These are phyloP conservation scores for Prunus armeniaca DNA, from an alignment of 306 rosid genomes.

Conservation along the genomic window DNA sequence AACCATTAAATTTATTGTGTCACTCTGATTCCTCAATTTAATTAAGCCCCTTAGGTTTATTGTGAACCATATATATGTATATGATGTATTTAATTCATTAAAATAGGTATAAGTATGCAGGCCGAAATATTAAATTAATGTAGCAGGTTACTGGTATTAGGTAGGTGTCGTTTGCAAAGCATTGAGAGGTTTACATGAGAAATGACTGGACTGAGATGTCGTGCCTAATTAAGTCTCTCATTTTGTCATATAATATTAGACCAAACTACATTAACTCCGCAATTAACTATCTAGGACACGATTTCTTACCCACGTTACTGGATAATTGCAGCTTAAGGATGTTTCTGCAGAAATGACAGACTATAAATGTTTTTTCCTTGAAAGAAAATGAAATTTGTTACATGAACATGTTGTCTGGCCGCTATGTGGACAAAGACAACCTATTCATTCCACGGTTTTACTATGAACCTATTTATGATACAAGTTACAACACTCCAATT, in stretches of 20 bases:
- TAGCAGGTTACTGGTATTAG: background rate
- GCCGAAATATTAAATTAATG: conserved; percentile 6
- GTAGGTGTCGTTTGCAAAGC: background rate
- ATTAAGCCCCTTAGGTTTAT: no score
- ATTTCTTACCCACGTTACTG: background rate
- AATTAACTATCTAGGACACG: background rate
- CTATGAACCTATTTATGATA: background rate
- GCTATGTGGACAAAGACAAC: background rate
- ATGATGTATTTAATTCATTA: background rate
- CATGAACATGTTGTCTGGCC: background rate
- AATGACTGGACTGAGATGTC: conserved; percentile 1
- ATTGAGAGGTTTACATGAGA: conserved; percentile 1
- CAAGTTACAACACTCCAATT: background rate
- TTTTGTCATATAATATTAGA: background rate
- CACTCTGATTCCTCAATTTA: no score
- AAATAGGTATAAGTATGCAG: background rate
- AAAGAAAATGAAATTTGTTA: background rate
- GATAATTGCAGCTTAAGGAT: no score
- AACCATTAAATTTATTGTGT: no score
- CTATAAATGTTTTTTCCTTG: background rate
- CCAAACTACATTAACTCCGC: background rate
- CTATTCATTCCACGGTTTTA: background rate
- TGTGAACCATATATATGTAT: background rate
- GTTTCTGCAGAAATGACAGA: background rate
- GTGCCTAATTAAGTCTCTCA: background rate